Conservation (phyloP, 176 grass and related monocot species). For the Chloris gayana region DNA sequence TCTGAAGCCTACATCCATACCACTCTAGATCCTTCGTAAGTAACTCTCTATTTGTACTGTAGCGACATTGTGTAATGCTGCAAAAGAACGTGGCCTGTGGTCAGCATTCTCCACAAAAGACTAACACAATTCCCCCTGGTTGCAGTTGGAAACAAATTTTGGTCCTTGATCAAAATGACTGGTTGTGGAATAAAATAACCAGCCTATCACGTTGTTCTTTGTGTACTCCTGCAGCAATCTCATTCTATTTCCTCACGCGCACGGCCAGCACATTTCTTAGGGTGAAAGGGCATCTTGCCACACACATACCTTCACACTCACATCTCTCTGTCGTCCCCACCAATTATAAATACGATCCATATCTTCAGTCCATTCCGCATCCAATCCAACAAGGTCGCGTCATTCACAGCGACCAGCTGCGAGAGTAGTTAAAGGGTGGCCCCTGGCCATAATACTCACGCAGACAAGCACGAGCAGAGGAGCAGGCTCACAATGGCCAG, state of each 20-base stretch:
- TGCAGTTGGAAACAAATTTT: conserved; percentile 5
- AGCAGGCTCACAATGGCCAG: conserved; percentile 16
- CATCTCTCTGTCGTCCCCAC: background rate
- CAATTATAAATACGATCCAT: conserved; percentile 39
- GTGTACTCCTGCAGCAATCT: conserved; percentile 51
- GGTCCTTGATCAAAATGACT: conserved; percentile 17
- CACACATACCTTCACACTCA: conserved; percentile 17
- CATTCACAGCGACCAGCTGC: conserved; percentile 15
- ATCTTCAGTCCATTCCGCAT: conserved; percentile 23
- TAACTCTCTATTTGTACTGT: too few relatives aligned
- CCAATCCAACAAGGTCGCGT: conserved; percentile 7
- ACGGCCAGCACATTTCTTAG: conserved; percentile 52
- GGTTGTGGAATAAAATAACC: conserved; percentile 24
- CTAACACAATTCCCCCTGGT: background rate
- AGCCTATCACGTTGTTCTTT: conserved; percentile 39
- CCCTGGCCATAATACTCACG: conserved; percentile 28
- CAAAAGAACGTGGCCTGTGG: too few relatives aligned
- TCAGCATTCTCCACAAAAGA: too few relatives aligned
- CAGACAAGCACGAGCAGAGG: background rate
- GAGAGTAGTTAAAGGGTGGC: conserved; percentile 23
- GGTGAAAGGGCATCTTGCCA: conserved; percentile 40
- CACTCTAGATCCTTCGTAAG: too few relatives aligned
- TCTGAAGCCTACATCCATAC: too few relatives aligned
- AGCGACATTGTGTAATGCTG: too few relatives aligned
- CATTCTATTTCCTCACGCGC: background rate